Evolutionary conservation across 1,139 yeast genomes (phyloP), one percentile per base, ranked within the genome.

Genomic region (Debaryomyces subglobosus): DNA sequence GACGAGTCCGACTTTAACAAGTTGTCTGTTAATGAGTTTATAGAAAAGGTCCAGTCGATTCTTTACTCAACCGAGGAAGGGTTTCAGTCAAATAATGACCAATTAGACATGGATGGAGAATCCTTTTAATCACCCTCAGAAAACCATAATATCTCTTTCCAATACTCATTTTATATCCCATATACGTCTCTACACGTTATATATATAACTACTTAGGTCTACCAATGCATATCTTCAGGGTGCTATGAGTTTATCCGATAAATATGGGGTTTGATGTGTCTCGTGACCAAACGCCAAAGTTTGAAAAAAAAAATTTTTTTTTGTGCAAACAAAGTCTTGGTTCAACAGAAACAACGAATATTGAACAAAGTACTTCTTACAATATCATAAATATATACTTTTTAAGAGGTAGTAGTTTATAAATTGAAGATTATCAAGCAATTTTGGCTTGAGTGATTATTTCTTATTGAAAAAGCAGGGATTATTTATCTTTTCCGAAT

Each of bases 51-150:
- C 34, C 94, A 88, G 63, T 82, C 82, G 30, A 88, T 89, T 18
- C 68, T 91, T 54, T 91, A 90, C 61, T 81, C 87, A 6, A 87
- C 96, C 0, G 92, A 87, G 53, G 96, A 88, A 55, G 94, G 96
- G 1, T 84, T 84, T 56, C 79, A 78, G 53, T 67, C 72, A 13
- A 80, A 79, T 13, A 73, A 68, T 38, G 67, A 58, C 16, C 59
- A 54, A 36, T 52, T 49, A 4, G 55, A 49, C 39, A 52, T 51
- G 8, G 56, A 54, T 16, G 42, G 43, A 13, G 59, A 51, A 35
- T 46, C 52, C 25, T 50, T 50, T 32, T 50, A 36, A 46, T 25
- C 30, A 27, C 30, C n/a, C 30, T 2, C 13, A 21, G 5, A 21
- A 21, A 21, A 5, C 29, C n/a, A 13, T 21, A 21, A 21, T 7